Conservation (phyloP, 352 stramenopile species). For the Phytophthora syringae region DNA sequence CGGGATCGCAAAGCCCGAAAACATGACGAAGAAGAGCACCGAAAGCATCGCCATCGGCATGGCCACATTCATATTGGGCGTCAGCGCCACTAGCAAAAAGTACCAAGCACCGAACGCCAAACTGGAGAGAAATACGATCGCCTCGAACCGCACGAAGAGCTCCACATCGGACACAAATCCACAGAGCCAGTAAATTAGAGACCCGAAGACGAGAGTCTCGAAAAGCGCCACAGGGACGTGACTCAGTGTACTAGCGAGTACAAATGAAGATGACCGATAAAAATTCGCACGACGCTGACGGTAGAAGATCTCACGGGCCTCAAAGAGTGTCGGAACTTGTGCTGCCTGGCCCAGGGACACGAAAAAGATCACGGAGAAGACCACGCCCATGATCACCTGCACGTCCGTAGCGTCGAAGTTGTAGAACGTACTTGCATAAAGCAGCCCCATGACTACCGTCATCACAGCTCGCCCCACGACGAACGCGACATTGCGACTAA, state of each 20-base stretch:
- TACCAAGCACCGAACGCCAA: conserved; percentile 54
- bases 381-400: conserved; percentile 68
- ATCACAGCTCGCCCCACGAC: conserved; percentile 49
- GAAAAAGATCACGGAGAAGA: conserved; percentile 86
- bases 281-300: conserved; percentile 48
- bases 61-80: conserved; percentile 47
- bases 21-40: conserved; percentile 56
- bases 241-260: conserved; percentile 53
- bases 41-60: conserved; percentile 56
- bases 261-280: conserved; percentile 72
- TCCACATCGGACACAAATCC: conserved; percentile 44
- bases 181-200: conserved; percentile 84
- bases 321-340: conserved; percentile 79
- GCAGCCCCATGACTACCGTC: conserved; percentile 50
- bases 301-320: conserved; percentile 65
- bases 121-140: conserved; percentile 54
- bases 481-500: conserved; percentile 47
- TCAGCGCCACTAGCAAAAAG: conserved; percentile 44
- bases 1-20: conserved; percentile 56
- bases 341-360: conserved; percentile 71
- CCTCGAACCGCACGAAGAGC: conserved; percentile 49
- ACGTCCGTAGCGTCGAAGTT: conserved; percentile 45
- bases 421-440: conserved; percentile 56
- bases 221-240: conserved; percentile 51
- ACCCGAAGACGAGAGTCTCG: conserved; percentile 79